Conservation (phyloP, 179 eudicot genomes). For the Heliamphora pulchella region DNA sequence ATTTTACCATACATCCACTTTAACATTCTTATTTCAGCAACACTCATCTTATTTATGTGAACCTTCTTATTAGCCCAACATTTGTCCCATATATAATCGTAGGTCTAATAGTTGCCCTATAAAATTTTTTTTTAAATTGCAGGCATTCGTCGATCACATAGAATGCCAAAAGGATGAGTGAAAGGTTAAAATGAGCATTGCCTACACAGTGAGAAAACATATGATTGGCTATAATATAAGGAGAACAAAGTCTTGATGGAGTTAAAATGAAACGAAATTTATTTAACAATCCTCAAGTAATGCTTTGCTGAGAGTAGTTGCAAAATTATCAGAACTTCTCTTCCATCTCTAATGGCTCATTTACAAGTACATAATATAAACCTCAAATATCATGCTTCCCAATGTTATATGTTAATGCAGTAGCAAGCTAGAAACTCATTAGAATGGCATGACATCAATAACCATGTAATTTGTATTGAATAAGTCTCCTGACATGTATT, state of each 20-base stretch:
- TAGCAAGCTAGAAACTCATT: neutral
- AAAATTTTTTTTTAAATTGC: too few species aligned
- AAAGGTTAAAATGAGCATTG: neutral
- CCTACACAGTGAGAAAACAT: neutral
- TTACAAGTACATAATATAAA: neutral
- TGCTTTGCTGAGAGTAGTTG: neutral
- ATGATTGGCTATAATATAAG: neutral
- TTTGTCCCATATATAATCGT: too few species aligned
- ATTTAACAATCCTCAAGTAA: neutral
- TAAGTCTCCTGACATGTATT: neutral
- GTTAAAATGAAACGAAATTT: neutral
- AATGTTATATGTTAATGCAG: neutral
- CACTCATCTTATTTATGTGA: too few species aligned
- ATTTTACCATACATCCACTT: too few species aligned
- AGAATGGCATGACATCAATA: constrained; percentile 8
- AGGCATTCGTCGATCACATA: too few species aligned
- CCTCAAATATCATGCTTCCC: neutral
- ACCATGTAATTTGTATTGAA: constrained; percentile 1
- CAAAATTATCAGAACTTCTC: neutral
- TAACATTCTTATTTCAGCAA: too few species aligned
- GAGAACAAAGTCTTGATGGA: neutral
- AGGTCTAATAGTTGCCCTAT: too few species aligned
- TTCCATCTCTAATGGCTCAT: neutral
- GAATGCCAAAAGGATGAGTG: too few species aligned
- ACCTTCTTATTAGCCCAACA: too few species aligned